Evolutionary conservation across 1,284 basidiomycete genomes (phyloP).

Genomic region (Heimioporus retisporus): DNA sequence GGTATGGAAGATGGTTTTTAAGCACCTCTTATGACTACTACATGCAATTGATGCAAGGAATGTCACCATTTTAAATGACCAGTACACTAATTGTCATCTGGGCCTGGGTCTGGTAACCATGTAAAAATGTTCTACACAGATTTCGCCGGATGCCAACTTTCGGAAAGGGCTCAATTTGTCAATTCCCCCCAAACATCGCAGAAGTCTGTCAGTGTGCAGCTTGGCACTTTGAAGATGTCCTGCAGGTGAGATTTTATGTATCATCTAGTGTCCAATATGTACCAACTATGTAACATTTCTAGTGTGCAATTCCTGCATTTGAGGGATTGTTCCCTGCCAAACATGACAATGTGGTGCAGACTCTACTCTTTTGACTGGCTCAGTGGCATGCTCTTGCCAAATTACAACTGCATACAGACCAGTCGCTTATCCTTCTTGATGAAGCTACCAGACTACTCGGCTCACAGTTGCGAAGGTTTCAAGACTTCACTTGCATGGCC

Average conservation of each 20-base stretch:
- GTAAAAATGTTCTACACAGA: not conserved
- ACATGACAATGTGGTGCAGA: conserved; percentile 23
- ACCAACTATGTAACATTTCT: not conserved
- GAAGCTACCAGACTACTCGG: not conserved
- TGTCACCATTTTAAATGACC: conserved; percentile 8
- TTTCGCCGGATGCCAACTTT: not conserved
- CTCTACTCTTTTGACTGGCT: conserved; percentile 23
- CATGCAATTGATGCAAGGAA: not conserved
- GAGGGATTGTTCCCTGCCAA: conserved; percentile 32
- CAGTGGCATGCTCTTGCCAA: conserved; percentile 41
- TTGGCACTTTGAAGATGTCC: conserved; percentile 19
- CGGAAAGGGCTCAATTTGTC: too few relatives aligned
- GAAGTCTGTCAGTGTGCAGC: too few relatives aligned
- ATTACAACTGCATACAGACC: conserved; percentile 29
- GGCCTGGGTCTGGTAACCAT: too few relatives aligned
- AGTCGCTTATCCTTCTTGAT: conserved; percentile 1
- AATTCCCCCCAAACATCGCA: too few relatives aligned
- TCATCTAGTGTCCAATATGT: not conserved
- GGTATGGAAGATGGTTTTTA: conserved; percentile 15
- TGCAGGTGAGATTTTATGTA: conserved; percentile 12
- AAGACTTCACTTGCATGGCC: not conserved
- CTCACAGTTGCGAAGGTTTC: not conserved
- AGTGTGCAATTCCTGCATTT: conserved; percentile 41
- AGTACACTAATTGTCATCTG: conserved; percentile 2
- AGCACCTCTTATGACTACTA: conserved; percentile 14